Percentiles rank a stretch among this genome's conserved stretches.
phyloP scores from a whole-genome alignment of 495 filamentous ascomycete species.

The Parathielavia appendiculata region DNA sequence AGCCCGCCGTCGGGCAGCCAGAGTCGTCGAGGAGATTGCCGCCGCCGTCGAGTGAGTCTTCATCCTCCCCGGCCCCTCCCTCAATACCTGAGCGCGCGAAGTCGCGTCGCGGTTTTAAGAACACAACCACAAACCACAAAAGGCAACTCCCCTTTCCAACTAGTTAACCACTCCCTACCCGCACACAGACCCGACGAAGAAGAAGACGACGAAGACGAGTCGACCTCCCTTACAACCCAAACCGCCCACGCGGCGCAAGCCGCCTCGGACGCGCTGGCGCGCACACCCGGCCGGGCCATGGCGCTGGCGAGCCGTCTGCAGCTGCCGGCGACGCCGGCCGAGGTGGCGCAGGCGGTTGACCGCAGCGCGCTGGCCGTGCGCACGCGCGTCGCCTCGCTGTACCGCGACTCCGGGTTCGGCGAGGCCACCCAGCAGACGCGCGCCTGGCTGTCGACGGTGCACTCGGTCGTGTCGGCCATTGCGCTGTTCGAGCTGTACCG shows the following conservation, averaged over 20 bases:
- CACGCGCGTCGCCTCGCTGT: constrained; percentile 44
- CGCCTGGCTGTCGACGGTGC: constrained; percentile 63
- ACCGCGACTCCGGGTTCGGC: constrained; percentile 46
- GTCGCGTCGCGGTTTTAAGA: background rate
- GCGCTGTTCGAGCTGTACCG: constrained; percentile 59
- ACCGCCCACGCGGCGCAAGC: constrained; percentile 21
- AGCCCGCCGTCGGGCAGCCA: constrained; percentile 42
- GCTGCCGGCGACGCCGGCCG: constrained; percentile 77
- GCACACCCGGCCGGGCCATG: constrained; percentile 55
- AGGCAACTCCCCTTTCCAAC: background rate
- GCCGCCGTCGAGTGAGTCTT: constrained; percentile 37
- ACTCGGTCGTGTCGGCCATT: constrained; percentile 57
- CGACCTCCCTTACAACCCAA: background rate
- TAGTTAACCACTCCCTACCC: constrained; percentile 7
- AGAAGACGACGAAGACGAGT: constrained; percentile 6
- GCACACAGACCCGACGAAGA: background rate
- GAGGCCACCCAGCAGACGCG: constrained; percentile 56
- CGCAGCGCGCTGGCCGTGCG: constrained; percentile 61
- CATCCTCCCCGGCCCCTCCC: too few relatives aligned
- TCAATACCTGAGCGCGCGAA: background rate
- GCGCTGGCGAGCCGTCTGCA: constrained; percentile 48
- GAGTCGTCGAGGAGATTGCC: constrained; percentile 44
- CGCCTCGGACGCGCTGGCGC: constrained; percentile 45
- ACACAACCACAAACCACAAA: constrained; percentile 9
- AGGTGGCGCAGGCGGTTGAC: constrained; percentile 80